Evolutionary conservation across 2,329 filamentous ascomycete species (phyloP), one percentile per base, ranked within the genome.

Genomic region (Penicillium sp.): DNA sequence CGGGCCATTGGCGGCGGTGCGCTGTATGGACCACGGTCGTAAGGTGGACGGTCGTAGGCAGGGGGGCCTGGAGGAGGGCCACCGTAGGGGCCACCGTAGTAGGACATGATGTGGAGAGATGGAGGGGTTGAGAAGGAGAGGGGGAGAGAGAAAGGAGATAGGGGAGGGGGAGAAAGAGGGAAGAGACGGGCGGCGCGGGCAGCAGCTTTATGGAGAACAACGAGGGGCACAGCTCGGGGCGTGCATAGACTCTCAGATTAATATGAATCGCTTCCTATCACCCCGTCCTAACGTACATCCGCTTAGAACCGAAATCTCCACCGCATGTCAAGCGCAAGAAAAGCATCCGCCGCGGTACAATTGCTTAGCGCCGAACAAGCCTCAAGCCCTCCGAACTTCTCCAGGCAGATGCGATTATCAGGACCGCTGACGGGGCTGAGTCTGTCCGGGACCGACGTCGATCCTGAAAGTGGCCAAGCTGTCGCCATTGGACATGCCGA

Each of bases 21-120:
- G 16, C 48, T 55, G 56, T 50, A 55, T 41, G 37, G 44, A 10
- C 39, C 50, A 33, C 39, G 41, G 27, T 47, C 44, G 49, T 61
- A 63, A 23, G 62, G 62, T 11, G 62, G 60, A 41, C 67, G 64
- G 20, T 60, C 57, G 26, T 45, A 40, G 25, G 25, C 10, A 27
- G 21, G 11, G 11, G 25, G 25, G 4, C 43, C 43, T 3, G 43
- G 34, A 7, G 54, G 56, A 15, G 57, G 56, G 16, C 53, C 54
- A 8, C 47, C 43, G 27, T 54, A 58, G 11, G 50, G 50, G 10
- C 45, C 43, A 17, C 41, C 46, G 36, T 51, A 56, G 52, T 53
- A 59, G 18, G 51, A 43, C 55, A 57, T 58, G 17, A 27, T 45
- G 38, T 17, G n/a, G 11, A 26, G 19, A 21, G 25, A 30, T 20